phyloP scores from a whole-genome alignment of 169 alveolate species.

The Eimeria acervulina region DNA sequence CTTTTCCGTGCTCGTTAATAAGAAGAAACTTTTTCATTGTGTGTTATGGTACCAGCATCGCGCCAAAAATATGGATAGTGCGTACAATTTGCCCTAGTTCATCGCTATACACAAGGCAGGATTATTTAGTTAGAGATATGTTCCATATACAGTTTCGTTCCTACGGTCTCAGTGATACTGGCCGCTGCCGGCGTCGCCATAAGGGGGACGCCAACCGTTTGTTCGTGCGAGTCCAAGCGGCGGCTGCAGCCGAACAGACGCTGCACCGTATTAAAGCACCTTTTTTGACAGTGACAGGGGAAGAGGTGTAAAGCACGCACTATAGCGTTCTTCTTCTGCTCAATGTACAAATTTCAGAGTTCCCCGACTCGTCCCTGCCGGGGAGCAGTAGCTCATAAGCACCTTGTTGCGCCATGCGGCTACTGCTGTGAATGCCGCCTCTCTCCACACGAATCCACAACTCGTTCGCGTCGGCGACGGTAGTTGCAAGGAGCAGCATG shows the following conservation, averaged over 20 bases:
- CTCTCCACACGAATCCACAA: neutral
- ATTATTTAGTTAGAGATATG: neutral
- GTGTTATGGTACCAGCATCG: neutral
- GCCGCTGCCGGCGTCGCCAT: neutral
- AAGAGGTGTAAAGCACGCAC: neutral
- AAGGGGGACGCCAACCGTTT: neutral
- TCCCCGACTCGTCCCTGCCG: too few relatives aligned
- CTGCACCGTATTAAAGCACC: neutral
- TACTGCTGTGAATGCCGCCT: too few relatives aligned
- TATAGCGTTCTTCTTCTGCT: neutral
- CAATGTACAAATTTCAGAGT: neutral
- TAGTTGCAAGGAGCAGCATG: neutral
- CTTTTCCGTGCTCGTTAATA: neutral
- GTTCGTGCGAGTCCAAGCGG: neutral
- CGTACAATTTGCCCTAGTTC: neutral
- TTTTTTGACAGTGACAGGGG: neutral
- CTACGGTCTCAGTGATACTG: too few relatives aligned
- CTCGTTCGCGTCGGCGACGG: neutral
- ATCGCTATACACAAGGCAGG: too few relatives aligned
- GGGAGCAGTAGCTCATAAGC: too few relatives aligned
- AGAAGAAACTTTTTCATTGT: neutral
- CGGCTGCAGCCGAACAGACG: neutral
- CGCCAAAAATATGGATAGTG: neutral
- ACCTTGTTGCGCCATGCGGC: too few relatives aligned
- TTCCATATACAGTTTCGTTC: too few relatives aligned